Percentiles rank a stretch among this genome's conserved stretches.
These are phyloP conservation scores for Populus pruinosa DNA, from an alignment of 345 rosid species.

Conservation along the genomic window DNA sequence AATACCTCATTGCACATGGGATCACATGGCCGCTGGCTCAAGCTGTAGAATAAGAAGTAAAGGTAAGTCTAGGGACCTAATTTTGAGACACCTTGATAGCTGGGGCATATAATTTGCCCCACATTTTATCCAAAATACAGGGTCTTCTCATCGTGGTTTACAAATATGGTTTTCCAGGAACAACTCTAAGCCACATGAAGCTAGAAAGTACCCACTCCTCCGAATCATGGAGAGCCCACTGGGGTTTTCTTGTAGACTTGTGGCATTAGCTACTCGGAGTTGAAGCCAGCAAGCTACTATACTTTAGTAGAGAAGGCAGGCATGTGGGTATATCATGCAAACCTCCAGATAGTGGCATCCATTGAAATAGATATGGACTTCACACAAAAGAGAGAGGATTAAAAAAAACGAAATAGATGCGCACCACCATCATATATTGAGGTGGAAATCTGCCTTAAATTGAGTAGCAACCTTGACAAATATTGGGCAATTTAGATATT, in stretches of 20 bases:
- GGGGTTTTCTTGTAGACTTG: constrained; percentile 1
- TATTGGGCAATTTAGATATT: no score
- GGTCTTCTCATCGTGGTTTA: background rate
- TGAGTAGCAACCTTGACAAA: background rate
- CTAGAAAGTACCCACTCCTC: constrained; percentile 13
- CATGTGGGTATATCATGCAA: constrained; percentile 24
- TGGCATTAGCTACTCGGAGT: constrained; percentile 14
- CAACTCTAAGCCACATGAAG: constrained; percentile 16
- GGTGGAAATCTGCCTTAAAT: background rate
- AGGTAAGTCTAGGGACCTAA: constrained; percentile 17
- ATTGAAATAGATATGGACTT: background rate
- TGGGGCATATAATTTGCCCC: constrained; percentile 15
- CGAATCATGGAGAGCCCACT: constrained; percentile 26
- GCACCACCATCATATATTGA: background rate
- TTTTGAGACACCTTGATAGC: constrained; percentile 2
- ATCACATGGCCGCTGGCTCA: constrained; percentile 37
- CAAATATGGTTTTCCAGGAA: background rate
- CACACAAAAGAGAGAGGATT: background rate
- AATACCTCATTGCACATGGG: constrained; percentile 29
- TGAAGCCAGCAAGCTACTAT: constrained; percentile 15
- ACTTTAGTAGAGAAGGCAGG: background rate
- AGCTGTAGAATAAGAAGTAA: constrained; percentile 15
- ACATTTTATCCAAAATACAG: constrained; percentile 18
- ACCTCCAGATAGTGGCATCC: constrained; percentile 4
- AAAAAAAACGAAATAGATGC: background rate